A percentile compares a stretch with the other conserved stretches of the same genome.
These are phyloP conservation scores for Acanthamoeba sp. DNA, from an alignment of 208 protist genomes.

Conservation along the genomic window DNA sequence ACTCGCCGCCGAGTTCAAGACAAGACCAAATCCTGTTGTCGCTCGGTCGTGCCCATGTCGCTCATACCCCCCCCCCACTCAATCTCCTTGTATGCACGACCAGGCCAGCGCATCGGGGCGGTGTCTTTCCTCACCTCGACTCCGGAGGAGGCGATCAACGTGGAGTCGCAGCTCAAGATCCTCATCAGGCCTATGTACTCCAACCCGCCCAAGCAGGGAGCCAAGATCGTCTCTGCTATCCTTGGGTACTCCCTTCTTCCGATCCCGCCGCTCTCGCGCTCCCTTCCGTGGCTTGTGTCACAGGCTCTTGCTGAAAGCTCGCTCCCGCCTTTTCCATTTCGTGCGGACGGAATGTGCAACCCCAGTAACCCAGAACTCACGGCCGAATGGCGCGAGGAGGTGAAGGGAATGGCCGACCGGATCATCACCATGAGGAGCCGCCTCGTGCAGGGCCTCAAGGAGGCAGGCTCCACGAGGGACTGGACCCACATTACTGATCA, in stretches of 20 bases:
- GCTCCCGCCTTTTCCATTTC: no score
- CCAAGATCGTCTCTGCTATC: slow-evolving; percentile 94
- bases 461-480: slow-evolving; percentile 76
- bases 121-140: slow-evolving; percentile 47
- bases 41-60: background rate
- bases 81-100: background rate
- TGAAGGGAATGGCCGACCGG: slow-evolving; percentile 73
- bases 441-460: slow-evolving; percentile 23
- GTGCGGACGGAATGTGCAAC: no score
- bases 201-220: slow-evolving; percentile 97
- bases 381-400: slow-evolving; percentile 26
- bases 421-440: slow-evolving; percentile 58
- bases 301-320: no score
- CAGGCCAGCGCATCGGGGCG: slow-evolving; percentile 60
- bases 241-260: no score
- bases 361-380: slow-evolving; percentile 83
- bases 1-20: no score
- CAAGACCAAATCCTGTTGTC: background rate
- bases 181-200: slow-evolving; percentile 97
- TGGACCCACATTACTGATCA: slow-evolving; percentile 97
- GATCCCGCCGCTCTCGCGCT: no score
- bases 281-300: no score
- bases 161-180: slow-evolving; percentile 91
- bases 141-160: slow-evolving; percentile 32
- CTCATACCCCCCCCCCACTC: no score